phyloP scores from a whole-genome alignment of 345 rosid genomes.

The Euphorbia pulcherrima region DNA sequence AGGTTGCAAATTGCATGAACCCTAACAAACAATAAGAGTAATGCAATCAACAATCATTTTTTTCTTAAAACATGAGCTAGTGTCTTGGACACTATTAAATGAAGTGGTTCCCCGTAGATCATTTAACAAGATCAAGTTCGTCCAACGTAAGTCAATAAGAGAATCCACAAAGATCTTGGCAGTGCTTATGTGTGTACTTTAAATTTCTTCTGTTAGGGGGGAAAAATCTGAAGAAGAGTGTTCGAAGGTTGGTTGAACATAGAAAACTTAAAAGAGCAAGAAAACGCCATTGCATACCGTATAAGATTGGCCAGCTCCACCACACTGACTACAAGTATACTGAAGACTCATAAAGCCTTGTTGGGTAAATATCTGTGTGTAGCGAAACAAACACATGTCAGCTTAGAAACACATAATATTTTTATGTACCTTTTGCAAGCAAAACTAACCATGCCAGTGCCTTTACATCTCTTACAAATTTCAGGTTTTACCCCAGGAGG shows the following conservation, averaged over 20 bases:
- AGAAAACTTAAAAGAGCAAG: background rate
- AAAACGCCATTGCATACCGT: conserved; percentile 40
- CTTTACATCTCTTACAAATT: conserved; percentile 76
- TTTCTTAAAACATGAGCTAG: background rate
- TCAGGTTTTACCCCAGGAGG: conserved; percentile 98
- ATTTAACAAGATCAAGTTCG: background rate
- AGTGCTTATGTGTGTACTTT: background rate
- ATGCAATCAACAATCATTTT: no score
- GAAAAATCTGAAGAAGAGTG: background rate
- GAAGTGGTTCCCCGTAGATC: background rate
- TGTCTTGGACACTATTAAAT: background rate
- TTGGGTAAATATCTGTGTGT: conserved; percentile 49
- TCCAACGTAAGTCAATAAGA: background rate
- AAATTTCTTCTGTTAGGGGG: background rate
- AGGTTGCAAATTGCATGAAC: background rate
- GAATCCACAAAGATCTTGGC: background rate
- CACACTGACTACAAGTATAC: conserved; percentile 66
- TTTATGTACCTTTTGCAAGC: background rate
- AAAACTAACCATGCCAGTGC: conserved; percentile 79
- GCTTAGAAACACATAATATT: background rate
- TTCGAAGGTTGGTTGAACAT: background rate
- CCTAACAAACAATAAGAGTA: background rate
- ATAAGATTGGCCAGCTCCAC: conserved; percentile 74
- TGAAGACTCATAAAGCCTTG: conserved; percentile 69
- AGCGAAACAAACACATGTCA: conserved; percentile 11